Base-by-base conservation (phyloP, 176 grass and related monocot species). In the Juncus effusus region DNA sequence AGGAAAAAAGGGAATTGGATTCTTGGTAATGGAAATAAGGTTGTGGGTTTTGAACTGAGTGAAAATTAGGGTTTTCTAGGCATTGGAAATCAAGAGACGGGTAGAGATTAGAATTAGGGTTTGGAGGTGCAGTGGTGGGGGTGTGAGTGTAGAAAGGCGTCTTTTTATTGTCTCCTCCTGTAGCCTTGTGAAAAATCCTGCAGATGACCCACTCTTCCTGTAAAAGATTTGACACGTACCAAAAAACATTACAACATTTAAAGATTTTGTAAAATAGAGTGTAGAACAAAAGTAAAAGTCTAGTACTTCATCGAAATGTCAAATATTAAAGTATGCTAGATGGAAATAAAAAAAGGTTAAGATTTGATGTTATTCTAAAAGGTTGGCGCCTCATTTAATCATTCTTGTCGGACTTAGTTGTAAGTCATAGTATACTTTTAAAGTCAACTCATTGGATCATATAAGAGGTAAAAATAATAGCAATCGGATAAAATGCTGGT, bases 121-220 rank as follows among this genome's bases (percentile, higher is more conserved):
- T 96, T 54, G 65, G 64, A 54, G 89, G 70, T 4, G 72, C 60
- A 15, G 60, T 38, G 4, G 76, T 58, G 1, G 70, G 67, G 36
- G 19, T 77, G 10, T 83, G 60, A 40, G 81, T 56, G 77, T 65
- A 79, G 61, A 76, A 80, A 44, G 82, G 69, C 75, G 69, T 59
- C 73, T 88, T 85, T 83, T 88, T 78, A 73, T 63, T 75, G 77
- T 70, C 65, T 67, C 59, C 80, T 77, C 81, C 92, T 62, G 71
- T 72, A 69, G 74, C 59, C 82, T 96, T 96, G 82, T 92, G 82
- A 64, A 96, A 85, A 68, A 96, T 91, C 80, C 93, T 96, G 77
- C 93, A 96, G 54, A 96, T 88, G 77, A 92, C 93, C 93, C 93
- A 92, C 83, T 96, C 93, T 64, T 88, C 87, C 88, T 89, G 88